Conservation (phyloP, 2,329 filamentous ascomycete species). For the Coniochaeta ligniaria region DNA sequence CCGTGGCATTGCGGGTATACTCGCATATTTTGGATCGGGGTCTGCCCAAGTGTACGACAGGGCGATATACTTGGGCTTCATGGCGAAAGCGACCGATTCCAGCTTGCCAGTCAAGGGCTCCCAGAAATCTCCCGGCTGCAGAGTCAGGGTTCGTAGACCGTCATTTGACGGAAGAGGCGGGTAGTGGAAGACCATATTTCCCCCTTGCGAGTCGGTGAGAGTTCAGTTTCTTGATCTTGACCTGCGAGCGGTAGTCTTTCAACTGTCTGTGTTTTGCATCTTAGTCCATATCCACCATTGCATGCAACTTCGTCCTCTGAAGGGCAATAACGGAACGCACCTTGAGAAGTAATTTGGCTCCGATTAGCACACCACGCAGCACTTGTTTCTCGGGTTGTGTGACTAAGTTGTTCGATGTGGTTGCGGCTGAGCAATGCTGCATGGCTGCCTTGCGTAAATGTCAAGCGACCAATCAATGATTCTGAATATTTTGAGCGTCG, state of each 20-base stretch:
- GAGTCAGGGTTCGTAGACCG: constrained; percentile 9
- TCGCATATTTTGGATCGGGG: constrained; percentile 5
- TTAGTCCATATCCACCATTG: neutral
- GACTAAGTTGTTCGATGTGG: too few species aligned
- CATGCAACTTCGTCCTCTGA: too few species aligned
- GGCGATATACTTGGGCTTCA: constrained; percentile 14
- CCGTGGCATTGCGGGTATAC: neutral
- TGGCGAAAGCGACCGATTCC: constrained; percentile 7
- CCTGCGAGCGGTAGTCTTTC: neutral
- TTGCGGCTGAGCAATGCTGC: too few species aligned
- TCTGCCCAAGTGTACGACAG: constrained; percentile 18
- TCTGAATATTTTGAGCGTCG: neutral
- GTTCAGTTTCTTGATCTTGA: too few species aligned
- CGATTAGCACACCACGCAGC: too few species aligned
- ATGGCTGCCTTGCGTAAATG: too few species aligned
- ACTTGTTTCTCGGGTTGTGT: too few species aligned
- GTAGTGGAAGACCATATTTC: neutral
- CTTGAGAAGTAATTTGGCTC: too few species aligned
- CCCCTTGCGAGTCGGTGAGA: neutral
- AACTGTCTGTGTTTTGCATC: neutral
- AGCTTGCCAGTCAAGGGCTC: constrained; percentile 10
- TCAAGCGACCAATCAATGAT: neutral
- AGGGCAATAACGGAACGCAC: too few species aligned
- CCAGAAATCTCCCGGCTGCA: constrained; percentile 12
- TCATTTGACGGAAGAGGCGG: constrained; percentile 4